phyloP scores from a whole-genome alignment of 192 early-diverging fungal genomes.

The Podila verticillata region DNA sequence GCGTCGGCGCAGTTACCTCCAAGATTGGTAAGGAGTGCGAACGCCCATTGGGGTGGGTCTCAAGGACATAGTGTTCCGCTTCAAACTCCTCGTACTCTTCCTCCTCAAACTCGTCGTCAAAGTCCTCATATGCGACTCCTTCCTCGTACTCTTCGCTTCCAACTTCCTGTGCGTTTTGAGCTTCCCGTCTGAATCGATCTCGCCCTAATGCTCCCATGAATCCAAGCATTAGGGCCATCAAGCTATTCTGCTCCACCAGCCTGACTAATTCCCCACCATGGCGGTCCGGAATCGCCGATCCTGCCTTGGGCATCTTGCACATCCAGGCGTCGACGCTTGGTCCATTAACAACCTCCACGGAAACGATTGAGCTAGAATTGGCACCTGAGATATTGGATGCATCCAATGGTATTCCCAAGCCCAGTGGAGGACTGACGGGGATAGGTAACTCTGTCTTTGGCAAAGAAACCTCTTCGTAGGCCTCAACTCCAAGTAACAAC shows the following conservation, averaged over 20 bases:
- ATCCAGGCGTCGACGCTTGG: constrained; percentile 12
- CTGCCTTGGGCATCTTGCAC: constrained; percentile 45
- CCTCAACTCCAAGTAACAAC: constrained; percentile 46
- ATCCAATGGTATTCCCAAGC: constrained; percentile 4
- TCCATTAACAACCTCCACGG: too few species aligned
- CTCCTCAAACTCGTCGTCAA: constrained; percentile 2
- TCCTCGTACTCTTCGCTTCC: constrained; percentile 5
- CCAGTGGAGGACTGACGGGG: background rate
- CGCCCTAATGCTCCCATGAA: constrained; percentile 54
- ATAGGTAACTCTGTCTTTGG: constrained; percentile 8
- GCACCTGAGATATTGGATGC: background rate
- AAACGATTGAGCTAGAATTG: too few species aligned
- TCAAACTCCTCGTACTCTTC: constrained; percentile 1
- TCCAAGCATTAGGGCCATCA: constrained; percentile 57
- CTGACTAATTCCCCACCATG: constrained; percentile 60
- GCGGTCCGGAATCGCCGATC: constrained; percentile 28
- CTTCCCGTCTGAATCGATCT: constrained; percentile 33
- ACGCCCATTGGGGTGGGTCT: background rate
- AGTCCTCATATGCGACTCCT: background rate
- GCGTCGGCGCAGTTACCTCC: background rate
- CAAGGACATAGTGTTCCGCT: background rate
- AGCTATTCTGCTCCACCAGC: constrained; percentile 60
- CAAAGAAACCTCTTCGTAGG: constrained; percentile 52
- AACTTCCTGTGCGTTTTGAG: constrained; percentile 8
- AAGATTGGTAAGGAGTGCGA: too few species aligned